Conservation (phyloP, 768 basidiomycete species). For the Calocybe indica region DNA sequence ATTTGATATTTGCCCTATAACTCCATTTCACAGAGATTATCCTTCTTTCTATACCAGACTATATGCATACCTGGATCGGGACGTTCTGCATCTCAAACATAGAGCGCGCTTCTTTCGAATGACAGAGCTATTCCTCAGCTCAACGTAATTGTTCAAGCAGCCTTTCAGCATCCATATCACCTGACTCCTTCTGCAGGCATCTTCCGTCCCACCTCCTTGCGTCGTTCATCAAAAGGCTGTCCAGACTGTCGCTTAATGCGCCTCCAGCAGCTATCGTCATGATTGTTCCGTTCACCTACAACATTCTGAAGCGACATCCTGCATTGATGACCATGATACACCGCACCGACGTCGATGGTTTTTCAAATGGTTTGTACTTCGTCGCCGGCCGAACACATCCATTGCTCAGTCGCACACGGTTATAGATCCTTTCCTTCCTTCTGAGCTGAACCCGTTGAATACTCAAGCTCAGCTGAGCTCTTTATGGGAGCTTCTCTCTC, state of each 20-base stretch:
- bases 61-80: conserved; percentile 83
- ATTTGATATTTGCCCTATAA: neutral
- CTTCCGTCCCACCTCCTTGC: conserved; percentile 88
- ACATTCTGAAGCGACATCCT: conserved; percentile 88
- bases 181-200: conserved; percentile 38
- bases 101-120: conserved; percentile 94
- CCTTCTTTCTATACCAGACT: conserved; percentile 92
- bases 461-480: conserved; percentile 84
- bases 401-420: neutral
- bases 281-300: conserved; percentile 91
- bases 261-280: conserved; percentile 90
- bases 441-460: conserved; percentile 66
- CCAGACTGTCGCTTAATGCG: conserved; percentile 76
- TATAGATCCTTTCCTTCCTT: conserved; percentile 59
- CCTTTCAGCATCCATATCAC: neutral
- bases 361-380: conserved; percentile 24
- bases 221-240: conserved; percentile 89
- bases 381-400: neutral
- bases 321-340: conserved; percentile 93
- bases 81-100: conserved; percentile 87
- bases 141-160: conserved; percentile 51
- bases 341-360: conserved; percentile 35
- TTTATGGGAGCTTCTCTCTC: conserved; percentile 85
- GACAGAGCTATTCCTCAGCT: conserved; percentile 85
- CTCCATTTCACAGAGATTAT: conserved; percentile 63